phyloP scores from a whole-genome alignment of 352 stramenopile species.

The Phytophthora fragariaefolia region DNA sequence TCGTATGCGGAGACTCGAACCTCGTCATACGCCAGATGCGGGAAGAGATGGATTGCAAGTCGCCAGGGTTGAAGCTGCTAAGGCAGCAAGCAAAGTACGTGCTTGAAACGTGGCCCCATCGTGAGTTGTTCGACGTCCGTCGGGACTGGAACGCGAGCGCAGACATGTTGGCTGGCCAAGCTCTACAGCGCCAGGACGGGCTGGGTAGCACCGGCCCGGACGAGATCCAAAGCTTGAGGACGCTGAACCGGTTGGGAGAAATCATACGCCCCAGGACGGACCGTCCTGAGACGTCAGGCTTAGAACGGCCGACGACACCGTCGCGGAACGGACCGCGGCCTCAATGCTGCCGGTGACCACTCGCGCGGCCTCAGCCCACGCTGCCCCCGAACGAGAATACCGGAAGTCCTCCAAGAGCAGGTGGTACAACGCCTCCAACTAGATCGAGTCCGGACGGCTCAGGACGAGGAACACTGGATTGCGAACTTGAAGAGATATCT shows the following conservation, averaged over 20 bases:
- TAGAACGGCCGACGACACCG: background rate
- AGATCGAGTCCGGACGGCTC: background rate
- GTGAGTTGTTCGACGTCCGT: background rate
- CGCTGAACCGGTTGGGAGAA: background rate
- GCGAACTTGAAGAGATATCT: conserved; percentile 8
- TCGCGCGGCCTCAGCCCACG: background rate
- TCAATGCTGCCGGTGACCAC: background rate
- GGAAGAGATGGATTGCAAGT: conserved; percentile 9
- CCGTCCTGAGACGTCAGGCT: background rate
- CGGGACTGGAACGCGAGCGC: conserved; percentile 16
- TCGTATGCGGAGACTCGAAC: conserved; percentile 9
- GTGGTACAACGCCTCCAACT: background rate
- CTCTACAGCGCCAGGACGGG: background rate
- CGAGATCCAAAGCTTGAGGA: background rate
- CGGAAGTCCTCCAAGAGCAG: background rate
- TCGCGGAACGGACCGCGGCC: background rate
- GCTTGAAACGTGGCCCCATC: background rate
- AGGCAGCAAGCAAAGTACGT: background rate
- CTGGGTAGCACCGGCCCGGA: background rate
- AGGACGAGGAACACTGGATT: conserved; percentile 10
- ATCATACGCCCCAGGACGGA: background rate
- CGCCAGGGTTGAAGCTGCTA: background rate
- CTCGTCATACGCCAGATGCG: conserved; percentile 4
- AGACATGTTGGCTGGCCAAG: background rate
- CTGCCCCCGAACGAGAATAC: too few species aligned